Conservation (phyloP, 768 basidiomycete genomes). For the Kondoa malvinella region DNA sequence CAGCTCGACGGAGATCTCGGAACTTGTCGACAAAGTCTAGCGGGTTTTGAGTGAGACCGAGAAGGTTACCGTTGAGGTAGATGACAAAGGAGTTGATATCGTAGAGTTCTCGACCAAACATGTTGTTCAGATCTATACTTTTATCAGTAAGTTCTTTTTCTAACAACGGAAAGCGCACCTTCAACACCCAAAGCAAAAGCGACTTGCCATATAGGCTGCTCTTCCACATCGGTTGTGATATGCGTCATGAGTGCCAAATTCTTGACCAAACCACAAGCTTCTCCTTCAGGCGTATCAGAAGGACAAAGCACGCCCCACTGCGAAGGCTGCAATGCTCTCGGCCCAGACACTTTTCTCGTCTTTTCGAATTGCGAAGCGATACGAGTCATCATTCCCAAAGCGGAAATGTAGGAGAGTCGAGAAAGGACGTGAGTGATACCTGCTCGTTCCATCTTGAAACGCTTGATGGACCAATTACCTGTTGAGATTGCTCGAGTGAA, state of each 20-base stretch:
- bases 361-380: constrained; percentile 99
- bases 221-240: constrained; percentile 96
- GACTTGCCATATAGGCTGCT: constrained; percentile 74
- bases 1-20: constrained; percentile 76
- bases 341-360: constrained; percentile 94
- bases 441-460: constrained; percentile 96
- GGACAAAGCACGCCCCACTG: constrained; percentile 99
- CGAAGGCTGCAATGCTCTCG: constrained; percentile 86
- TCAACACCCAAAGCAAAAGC: constrained; percentile 94
- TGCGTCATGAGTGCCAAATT: constrained; percentile 98
- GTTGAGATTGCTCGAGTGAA: constrained; percentile 96
- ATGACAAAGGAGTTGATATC: constrained; percentile 82
- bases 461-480: constrained; percentile 95
- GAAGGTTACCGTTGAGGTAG: constrained; percentile 88
- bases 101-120: constrained; percentile 91
- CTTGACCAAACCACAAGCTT: constrained; percentile 96
- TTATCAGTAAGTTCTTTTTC: constrained; percentile 6
- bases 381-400: constrained; percentile 98
- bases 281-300: constrained; percentile 97
- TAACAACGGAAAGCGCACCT: constrained; percentile 39
- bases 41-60: constrained; percentile 77
- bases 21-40: constrained; percentile 73
- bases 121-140: constrained; percentile 60
- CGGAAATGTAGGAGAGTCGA: constrained; percentile 86
- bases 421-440: constrained; percentile 96